phyloP scores from a whole-genome alignment of 176 grass and related monocot species.

The Musa beccarii region DNA sequence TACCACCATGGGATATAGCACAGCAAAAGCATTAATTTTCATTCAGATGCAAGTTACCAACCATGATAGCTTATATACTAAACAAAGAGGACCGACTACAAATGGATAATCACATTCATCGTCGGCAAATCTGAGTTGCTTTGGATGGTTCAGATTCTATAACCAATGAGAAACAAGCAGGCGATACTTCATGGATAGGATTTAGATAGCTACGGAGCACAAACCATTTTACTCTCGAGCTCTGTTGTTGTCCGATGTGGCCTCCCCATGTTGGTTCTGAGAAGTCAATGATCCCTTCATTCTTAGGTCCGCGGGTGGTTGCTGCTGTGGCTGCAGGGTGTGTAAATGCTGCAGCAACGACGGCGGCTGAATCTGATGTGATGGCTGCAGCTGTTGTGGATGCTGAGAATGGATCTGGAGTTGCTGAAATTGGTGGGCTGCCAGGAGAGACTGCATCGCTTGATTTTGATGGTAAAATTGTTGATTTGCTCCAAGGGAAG shows the following conservation, averaged over 20 bases:
- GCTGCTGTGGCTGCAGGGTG: not conserved
- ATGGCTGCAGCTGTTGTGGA: constrained; percentile 26
- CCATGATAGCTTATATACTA: not conserved
- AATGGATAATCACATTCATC: not conserved
- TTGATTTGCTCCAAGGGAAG: constrained; percentile 30
- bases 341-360: not conserved
- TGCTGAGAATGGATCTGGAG: constrained; percentile 51
- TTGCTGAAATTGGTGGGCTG: constrained; percentile 52
- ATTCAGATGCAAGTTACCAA: not conserved
- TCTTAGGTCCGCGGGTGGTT: not conserved
- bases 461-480: constrained; percentile 32
- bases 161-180: not conserved
- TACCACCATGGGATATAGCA: not conserved
- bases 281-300: not conserved
- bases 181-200: not conserved
- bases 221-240: not conserved
- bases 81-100: not conserved
- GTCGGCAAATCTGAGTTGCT: too few relatives aligned
- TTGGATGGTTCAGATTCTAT: too few relatives aligned
- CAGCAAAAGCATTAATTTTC: too few relatives aligned
- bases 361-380: constrained; percentile 36
- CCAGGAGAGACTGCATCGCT: constrained; percentile 36
- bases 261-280: constrained; percentile 2
- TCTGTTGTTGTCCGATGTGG: not conserved
- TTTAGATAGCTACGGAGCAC: not conserved